These are phyloP conservation scores for Gymnopilus dilepis DNA, from an alignment of 768 basidiomycete species.

Conservation along the genomic window DNA sequence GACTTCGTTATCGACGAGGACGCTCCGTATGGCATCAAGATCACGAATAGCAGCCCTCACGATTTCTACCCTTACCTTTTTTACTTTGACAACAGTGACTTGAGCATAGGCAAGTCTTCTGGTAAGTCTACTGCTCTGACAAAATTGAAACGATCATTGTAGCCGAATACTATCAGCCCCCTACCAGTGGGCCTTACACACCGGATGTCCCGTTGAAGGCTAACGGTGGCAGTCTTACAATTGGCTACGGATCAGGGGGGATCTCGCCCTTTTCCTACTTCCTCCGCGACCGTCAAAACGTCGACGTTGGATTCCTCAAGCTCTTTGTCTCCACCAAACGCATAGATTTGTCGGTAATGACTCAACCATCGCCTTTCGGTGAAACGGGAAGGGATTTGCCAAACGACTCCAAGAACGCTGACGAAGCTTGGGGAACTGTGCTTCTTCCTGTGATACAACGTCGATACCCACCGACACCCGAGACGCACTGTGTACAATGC, in stretches of 20 bases:
- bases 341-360: constrained; percentile 15
- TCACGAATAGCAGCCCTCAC: constrained; percentile 17
- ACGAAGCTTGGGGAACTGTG: constrained; percentile 15
- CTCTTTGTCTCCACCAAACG: constrained; percentile 16
- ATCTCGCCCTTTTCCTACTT: constrained; percentile 16
- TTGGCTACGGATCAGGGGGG: constrained; percentile 21
- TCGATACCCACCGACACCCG: constrained; percentile 34
- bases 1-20: constrained; percentile 19
- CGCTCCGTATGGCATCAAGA: constrained; percentile 18
- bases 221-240: constrained; percentile 17
- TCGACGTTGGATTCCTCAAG: constrained; percentile 25
- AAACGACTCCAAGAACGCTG: not conserved
- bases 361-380: constrained; percentile 21
- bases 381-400: not conserved
- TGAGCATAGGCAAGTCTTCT: constrained; percentile 20
- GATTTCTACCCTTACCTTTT: constrained; percentile 23
- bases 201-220: constrained; percentile 17
- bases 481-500: constrained; percentile 11
- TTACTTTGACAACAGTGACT: constrained; percentile 26
- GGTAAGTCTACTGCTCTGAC: not conserved
- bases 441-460: constrained; percentile 19
- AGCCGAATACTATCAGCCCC: constrained; percentile 19
- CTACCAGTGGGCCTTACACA: not conserved
- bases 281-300: constrained; percentile 16
- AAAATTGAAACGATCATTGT: not conserved